Base-by-base conservation (phyloP, 108 stramenopile genomes). In the Schizochytrium sp. region DNA sequence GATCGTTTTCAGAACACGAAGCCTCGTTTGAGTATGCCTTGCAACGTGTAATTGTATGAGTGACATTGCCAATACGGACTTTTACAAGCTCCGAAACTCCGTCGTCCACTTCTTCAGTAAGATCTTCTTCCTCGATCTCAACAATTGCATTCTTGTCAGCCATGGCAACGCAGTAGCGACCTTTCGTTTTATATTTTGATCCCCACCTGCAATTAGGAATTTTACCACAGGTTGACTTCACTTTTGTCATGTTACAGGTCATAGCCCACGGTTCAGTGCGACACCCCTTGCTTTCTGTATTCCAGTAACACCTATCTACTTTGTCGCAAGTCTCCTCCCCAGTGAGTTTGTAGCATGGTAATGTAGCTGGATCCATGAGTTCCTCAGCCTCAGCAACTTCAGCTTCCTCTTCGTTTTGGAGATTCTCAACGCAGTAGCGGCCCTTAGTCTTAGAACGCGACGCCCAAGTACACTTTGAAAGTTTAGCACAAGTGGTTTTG, bases 241-340 rank as follows among this genome's bases (percentile, higher is more conserved):
- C 50, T 53, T 55, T 49, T n/a, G 76, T 83, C 76, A 83, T 83
- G 47, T 83, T 55, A 53, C 76, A 83, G 1, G 76, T 83, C 76
- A 83, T 83, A 5, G 76, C 76, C 76, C 76, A 83, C 7, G 53
- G 76, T 10, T 83, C 50, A 38, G 76, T 83, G 10, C 53, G 47
- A 53, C 76, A 83, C 15, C 28, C 53, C 76, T 42, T 83, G 17
- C 7, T 28, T n/a, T 55, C 53, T 2, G 47, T 10, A 53, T 83
- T 83, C 76, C 76, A 83, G 53, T 19, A 83, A 28, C 76, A 83
- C 2, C 76, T 17, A 38, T 83, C 76, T 2, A 55, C 5, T 53
- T 83, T n/a, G 15, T 83, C 76, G 55, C 76, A 83, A 50, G 45
- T n/a, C 5, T 49, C 53, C 53, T 83, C n/a, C 17, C 10, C 28